A percentile compares a stretch with the other conserved stretches of the same genome.
These are phyloP conservation scores for Fusarium illudens DNA, from an alignment of 2,329 filamentous ascomycete species.

Conservation along the genomic window DNA sequence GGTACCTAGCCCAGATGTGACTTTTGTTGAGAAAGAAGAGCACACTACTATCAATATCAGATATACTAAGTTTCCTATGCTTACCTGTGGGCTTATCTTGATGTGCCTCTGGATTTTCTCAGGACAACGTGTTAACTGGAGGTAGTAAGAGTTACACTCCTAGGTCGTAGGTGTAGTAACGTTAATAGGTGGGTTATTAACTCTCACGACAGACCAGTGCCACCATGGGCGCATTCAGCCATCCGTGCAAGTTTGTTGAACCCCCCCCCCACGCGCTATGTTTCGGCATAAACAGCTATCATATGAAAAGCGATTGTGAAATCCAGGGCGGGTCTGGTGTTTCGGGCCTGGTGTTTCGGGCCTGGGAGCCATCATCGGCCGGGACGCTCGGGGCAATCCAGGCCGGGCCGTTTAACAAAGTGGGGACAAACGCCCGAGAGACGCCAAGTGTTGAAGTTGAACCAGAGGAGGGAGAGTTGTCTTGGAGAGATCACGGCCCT, in stretches of 20 bases:
- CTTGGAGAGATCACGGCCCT: slow-evolving; percentile 5
- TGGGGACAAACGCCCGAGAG: slow-evolving; percentile 16
- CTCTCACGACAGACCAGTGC: background rate
- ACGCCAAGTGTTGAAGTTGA: background rate
- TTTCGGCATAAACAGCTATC: background rate
- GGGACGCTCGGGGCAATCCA: slow-evolving; percentile 28
- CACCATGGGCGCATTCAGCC: background rate
- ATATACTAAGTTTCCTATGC: background rate
- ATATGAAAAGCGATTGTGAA: background rate
- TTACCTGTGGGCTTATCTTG: background rate
- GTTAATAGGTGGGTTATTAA: background rate
- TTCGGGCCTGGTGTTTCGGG: slow-evolving; percentile 29
- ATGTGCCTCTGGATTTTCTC: background rate
- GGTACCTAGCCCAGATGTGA: background rate
- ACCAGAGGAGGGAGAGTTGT: slow-evolving; percentile 1
- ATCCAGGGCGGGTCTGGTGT: slow-evolving; percentile 1
- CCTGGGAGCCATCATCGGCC: slow-evolving; percentile 29
- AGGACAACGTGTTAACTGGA: background rate
- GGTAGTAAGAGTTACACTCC: background rate
- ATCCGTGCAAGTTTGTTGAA: background rate
- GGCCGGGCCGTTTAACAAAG: slow-evolving; percentile 18
- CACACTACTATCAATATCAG: background rate
- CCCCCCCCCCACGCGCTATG: background rate
- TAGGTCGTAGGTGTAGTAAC: background rate
- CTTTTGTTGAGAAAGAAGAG: background rate